phyloP scores from a whole-genome alignment of 2,329 filamentous ascomycete species.

The Aphanocladium album region DNA sequence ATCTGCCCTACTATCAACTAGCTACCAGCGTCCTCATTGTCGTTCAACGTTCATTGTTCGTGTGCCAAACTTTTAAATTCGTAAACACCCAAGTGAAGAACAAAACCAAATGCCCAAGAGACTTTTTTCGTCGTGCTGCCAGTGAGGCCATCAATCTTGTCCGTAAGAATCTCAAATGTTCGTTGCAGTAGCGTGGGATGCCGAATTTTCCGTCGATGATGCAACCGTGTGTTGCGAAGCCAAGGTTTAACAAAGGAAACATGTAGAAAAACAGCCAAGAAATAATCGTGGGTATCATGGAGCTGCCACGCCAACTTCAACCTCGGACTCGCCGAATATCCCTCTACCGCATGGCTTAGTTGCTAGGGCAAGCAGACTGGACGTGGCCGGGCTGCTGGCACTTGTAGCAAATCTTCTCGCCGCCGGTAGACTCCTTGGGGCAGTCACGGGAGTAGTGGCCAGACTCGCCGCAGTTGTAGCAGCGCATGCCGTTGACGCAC shows the following conservation, averaged over 20 bases:
- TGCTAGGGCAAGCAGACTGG: slow-evolving; percentile 89
- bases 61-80: slow-evolving; percentile 11
- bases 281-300: slow-evolving; percentile 38
- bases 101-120: slow-evolving; percentile 10
- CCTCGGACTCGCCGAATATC: slow-evolving; percentile 18
- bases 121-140: slow-evolving; percentile 4
- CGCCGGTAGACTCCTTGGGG: slow-evolving; percentile 78
- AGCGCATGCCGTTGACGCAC: slow-evolving; percentile 98
- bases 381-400: slow-evolving; percentile 82
- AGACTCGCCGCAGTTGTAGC: slow-evolving; percentile 97
- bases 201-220: slow-evolving; percentile 10
- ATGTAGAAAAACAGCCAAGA: slow-evolving; percentile 22
- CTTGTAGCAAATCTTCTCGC: slow-evolving; percentile 98
- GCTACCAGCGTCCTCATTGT: not conserved
- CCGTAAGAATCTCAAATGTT: not conserved
- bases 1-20: slow-evolving; percentile 9
- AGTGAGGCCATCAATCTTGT: slow-evolving; percentile 9
- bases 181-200: slow-evolving; percentile 5
- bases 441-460: slow-evolving; percentile 95
- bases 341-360: slow-evolving; percentile 36
- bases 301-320: slow-evolving; percentile 35
- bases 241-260: slow-evolving; percentile 16
- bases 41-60: slow-evolving; percentile 6
- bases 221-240: slow-evolving; percentile 7
- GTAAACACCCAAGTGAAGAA: slow-evolving; percentile 8